These are phyloP conservation scores for Hanseniaspora sp. DNA, from an alignment of 1,139 yeast species.

Conservation along the genomic window DNA sequence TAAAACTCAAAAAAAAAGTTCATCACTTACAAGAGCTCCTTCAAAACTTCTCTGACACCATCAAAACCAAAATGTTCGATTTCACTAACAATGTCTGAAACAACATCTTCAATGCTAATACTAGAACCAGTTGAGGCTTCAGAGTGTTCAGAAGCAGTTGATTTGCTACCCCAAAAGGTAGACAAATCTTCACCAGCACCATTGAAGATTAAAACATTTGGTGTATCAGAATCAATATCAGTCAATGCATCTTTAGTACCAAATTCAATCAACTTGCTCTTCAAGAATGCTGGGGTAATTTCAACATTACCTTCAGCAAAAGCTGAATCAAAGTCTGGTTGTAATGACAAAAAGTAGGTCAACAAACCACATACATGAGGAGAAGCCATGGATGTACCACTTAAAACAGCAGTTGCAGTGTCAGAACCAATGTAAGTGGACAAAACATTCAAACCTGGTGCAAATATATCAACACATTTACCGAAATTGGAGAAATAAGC, in stretches of 20 bases:
- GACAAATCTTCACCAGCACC: conserved; percentile 82
- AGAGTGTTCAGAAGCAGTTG: neutral
- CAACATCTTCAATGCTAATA: neutral
- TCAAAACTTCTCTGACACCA: conserved; percentile 13
- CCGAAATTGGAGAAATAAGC: conserved; percentile 79
- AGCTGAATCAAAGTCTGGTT: conserved; percentile 74
- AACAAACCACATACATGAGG: conserved; percentile 91
- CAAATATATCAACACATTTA: conserved; percentile 73
- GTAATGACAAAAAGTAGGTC: conserved; percentile 80
- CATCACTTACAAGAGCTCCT: conserved; percentile 5
- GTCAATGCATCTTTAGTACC: conserved; percentile 60
- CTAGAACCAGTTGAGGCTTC: neutral
- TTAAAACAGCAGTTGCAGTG: conserved; percentile 73
- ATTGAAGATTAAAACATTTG: conserved; percentile 79
- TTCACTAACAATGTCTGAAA: conserved; percentile 5
- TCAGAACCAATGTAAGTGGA: conserved; percentile 83
- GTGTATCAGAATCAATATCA: conserved; percentile 73
- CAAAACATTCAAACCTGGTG: conserved; percentile 71
- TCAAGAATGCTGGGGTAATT: conserved; percentile 74
- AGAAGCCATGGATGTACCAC: conserved; percentile 99
- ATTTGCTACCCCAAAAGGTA: conserved; percentile 48
- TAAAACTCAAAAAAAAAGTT: too few species aligned
- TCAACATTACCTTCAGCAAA: conserved; percentile 39
- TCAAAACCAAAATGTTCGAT: conserved; percentile 15
- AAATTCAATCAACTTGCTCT: conserved; percentile 71